Percentiles rank a stretch among this genome's conserved stretches.
Evolutionary conservation across 1,284 basidiomycete genomes (phyloP).

Genomic region (Bondarzewia mesenterica): DNA sequence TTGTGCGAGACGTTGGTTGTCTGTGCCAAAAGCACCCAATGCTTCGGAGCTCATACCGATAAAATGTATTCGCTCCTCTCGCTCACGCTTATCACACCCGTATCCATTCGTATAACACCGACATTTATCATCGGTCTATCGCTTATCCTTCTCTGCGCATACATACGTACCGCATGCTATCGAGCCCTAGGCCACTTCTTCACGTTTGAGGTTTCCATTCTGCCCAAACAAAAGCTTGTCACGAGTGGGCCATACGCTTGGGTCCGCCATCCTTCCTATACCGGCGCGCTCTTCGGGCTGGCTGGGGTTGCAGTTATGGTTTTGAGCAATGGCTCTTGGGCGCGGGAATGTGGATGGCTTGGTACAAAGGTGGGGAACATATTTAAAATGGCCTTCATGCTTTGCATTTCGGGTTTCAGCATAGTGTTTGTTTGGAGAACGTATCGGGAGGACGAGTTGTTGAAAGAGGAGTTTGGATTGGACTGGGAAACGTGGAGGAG

Average conservation of each 20-base stretch:
- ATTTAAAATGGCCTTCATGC: slow-evolving; percentile 45
- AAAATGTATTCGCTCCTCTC: no score
- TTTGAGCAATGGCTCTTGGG: slow-evolving; percentile 21
- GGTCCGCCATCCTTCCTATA: slow-evolving; percentile 30
- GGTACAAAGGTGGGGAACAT: slow-evolving; percentile 31
- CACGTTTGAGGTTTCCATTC: slow-evolving; percentile 55
- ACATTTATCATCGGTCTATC: slow-evolving; percentile 42
- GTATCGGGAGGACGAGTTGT: slow-evolving; percentile 43
- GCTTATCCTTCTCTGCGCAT: slow-evolving; percentile 36
- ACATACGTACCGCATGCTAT: slow-evolving; percentile 31
- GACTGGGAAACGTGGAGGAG: slow-evolving; percentile 45
- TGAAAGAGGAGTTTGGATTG: slow-evolving; percentile 37
- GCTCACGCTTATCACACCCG: background rate
- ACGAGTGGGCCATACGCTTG: slow-evolving; percentile 44
- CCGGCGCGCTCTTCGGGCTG: background rate
- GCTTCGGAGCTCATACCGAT: no score
- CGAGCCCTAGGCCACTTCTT: slow-evolving; percentile 41
- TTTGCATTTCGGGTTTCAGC: slow-evolving; percentile 31
- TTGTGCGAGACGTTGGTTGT: no score
- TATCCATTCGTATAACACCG: slow-evolving; percentile 14
- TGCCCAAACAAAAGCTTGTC: slow-evolving; percentile 45
- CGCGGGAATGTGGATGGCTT: slow-evolving; percentile 1
- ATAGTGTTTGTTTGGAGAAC: slow-evolving; percentile 22
- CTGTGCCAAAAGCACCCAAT: no score
- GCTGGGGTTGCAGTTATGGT: slow-evolving; percentile 32